Evolutionary conservation across 1,284 basidiomycete species (phyloP), one percentile per base, ranked within the genome.

Genomic region (Takashimella tepidaria): DNA sequence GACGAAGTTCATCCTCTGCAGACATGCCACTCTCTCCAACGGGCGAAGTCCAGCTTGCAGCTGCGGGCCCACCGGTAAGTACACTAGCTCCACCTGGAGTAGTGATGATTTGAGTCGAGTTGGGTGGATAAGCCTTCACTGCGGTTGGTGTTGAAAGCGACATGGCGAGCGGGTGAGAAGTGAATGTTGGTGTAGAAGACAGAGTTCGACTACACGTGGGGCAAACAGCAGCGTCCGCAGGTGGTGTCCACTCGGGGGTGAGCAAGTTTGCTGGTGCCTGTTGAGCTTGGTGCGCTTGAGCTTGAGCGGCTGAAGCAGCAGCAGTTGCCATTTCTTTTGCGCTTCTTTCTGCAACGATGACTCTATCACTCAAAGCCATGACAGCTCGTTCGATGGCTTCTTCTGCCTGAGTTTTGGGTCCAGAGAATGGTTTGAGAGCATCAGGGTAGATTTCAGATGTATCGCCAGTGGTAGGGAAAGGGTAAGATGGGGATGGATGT

Each of bases 1-100:
- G 74, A 62, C 83, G 82, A 49, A 92, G 79, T 73, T 92, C 89
- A 74, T 91, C 75, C 56, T 76, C 74, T 4, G 74, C 73, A n/a
- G 65, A 65, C 70, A 76, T 72, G 44, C 69, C 72, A 31, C 57
- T 64, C 40, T 69, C 69, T 22, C 61, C 61, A 20, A 55, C 58
- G 21, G 56, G 46, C 13, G 55, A 50, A 40, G 54, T 47, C 63
- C 65, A 68, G 22, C 55, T 50, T 11, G 63, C 59, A 21, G 59
- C 56, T 24, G 51, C 52, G 23, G 55, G 56, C 31, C 63, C 66
- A 43, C 63, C 61, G 21, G 63, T 58, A n/a, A 63, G 49, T 5
- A 62, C 59, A 40, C 54, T 52, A 23, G 56, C 57, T 24, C 59
- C 60, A 46, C 57, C 54, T 27, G 59, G 51, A 21, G 59, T 61